Percentiles rank a stretch among this genome's conserved stretches.
Conservation (phyloP, 2,329 filamentous ascomycete genomes). For the Pyrenophora graminea region DNA sequence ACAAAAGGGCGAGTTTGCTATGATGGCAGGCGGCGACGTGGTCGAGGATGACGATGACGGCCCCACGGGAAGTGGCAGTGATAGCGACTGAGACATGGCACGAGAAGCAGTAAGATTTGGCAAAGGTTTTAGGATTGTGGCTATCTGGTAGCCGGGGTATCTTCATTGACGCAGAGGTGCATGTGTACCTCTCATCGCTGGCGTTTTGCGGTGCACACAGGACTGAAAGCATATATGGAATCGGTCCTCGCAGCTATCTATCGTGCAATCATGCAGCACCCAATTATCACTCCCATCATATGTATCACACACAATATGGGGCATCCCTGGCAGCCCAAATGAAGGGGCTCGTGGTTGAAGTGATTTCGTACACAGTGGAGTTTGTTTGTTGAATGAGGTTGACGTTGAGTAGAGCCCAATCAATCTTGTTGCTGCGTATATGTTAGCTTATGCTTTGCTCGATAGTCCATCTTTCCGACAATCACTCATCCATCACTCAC, state of each 20-base stretch:
- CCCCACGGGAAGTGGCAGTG: conserved; percentile 54
- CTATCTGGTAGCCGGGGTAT: conserved; percentile 4
- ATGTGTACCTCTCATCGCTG: conserved; percentile 2
- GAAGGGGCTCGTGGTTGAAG: no score
- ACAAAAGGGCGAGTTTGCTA: conserved; percentile 71
- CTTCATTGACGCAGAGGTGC: conserved; percentile 8
- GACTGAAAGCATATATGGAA: conserved; percentile 7
- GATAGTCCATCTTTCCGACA: not conserved
- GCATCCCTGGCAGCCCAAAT: no score
- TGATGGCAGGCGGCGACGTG: conserved; percentile 53
- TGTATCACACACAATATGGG: no score
- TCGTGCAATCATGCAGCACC: not conserved
- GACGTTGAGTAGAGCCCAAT: not conserved
- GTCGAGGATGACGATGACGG: conserved; percentile 56
- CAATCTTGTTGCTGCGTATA: conserved; percentile 28
- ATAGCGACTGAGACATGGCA: conserved; percentile 43
- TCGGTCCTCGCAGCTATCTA: not conserved
- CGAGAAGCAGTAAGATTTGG: not conserved
- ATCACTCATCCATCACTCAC: conserved; percentile 56
- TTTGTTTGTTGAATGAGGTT: not conserved
- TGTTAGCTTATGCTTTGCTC: conserved; percentile 6
- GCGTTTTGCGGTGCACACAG: conserved; percentile 1
- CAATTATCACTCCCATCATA: no score
- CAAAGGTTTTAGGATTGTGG: not conserved
- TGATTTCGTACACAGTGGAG: not conserved